A percentile compares a stretch with the other conserved stretches of the same genome.
Conservation (phyloP, 2,329 filamentous ascomycete genomes). For the Aureobasidium musti region DNA sequence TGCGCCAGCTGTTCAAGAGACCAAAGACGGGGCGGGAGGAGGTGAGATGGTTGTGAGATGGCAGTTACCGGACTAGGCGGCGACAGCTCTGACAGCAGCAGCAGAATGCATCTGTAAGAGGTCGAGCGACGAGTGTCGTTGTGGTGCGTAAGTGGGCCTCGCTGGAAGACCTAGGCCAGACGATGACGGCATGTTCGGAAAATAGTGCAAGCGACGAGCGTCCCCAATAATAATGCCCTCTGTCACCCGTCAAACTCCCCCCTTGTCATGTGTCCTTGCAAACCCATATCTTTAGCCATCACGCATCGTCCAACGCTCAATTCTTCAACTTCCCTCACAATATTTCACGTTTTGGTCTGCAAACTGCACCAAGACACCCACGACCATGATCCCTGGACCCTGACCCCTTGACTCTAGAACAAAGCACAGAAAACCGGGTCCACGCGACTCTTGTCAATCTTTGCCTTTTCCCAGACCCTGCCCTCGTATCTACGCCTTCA, state of each 20-base stretch:
- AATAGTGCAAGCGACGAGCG: not conserved
- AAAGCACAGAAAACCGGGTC: slow-evolving; percentile 5
- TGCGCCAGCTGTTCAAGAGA: not conserved
- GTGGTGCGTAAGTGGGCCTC: slow-evolving; percentile 9
- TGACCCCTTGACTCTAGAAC: slow-evolving; percentile 3
- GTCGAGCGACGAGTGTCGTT: not conserved
- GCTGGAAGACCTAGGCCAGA: not conserved
- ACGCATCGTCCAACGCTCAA: not conserved
- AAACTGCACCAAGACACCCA: not conserved
- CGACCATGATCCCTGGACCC: not conserved
- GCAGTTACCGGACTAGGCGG: not conserved
- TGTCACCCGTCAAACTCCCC: not conserved
- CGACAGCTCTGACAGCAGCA: not conserved
- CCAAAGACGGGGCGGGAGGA: not conserved
- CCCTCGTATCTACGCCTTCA: not conserved
- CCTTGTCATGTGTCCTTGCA: not conserved
- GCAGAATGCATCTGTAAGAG: not conserved
- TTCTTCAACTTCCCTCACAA: not conserved
- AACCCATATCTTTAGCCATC: not conserved
- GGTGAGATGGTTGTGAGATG: not conserved
- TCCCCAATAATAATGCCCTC: not conserved
- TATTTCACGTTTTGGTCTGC: not conserved
- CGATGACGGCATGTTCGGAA: too few species aligned
- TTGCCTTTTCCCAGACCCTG: not conserved
- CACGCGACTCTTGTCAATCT: slow-evolving; percentile 1